Base-by-base conservation (phyloP, 176 grass and related monocot species). In the Avena insularis region DNA sequence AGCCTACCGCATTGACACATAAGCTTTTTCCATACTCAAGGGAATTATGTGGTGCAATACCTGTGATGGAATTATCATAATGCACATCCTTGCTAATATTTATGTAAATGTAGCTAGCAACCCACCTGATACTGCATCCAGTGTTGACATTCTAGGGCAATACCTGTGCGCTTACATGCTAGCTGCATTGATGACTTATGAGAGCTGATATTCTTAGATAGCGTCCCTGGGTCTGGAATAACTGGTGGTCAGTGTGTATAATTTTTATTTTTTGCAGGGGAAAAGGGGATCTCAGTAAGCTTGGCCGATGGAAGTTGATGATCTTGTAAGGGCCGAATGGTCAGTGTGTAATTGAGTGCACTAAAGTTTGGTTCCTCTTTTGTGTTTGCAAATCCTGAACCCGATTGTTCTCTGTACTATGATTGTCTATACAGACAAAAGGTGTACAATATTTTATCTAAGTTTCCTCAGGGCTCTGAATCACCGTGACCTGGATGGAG, bases 81-180 rank as follows among this genome's bases (percentile, higher is more conserved):
- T 46, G 60, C 19, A 46, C 12, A 58, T 58, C 48, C 46, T 50
- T 81, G 19, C 12, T 45, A n/a, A 19, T 62, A 20, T 65, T 66
- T 33, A 6, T 66, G 12, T 66, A 15, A 33, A 31, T 66, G 11
- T 66, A 66, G 63, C 12, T 31, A 33, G 63, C 25, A 6, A 64
- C 63, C 6, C 20, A 20, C 29, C 10, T 16, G 12, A 61, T 75
- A 85, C n/a, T 47, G 2, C 29, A 35, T 64, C 57, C 9, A 38
- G 3, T 38, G 7, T 49, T 68, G 36, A 58, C 16, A 68, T 23
- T 85, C 25, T 60, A 59, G 38, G 33, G 16, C 12, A 79, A 57
- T 89, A 71, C 51, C 12, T 53, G 12, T 61, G 33, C 79, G 5
- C 62, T 85, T 2, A 64, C 46, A n/a, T 79, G n/a, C 13, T 14